Conservation (phyloP, 2,329 filamentous ascomycete genomes). For the Colletotrichum abscissum region DNA sequence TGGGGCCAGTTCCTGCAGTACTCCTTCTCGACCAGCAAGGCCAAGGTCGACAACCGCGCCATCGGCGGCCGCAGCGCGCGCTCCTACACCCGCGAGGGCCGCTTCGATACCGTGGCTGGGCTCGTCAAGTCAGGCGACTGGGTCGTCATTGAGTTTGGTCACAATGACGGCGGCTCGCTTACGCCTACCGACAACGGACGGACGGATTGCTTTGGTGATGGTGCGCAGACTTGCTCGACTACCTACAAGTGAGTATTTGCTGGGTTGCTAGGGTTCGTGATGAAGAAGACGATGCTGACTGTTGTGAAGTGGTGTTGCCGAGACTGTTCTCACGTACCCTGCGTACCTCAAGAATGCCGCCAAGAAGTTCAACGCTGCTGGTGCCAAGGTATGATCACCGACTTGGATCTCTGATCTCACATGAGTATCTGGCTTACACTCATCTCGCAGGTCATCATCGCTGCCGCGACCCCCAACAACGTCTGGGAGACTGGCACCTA, state of each 20-base stretch:
- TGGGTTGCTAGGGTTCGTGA: neutral
- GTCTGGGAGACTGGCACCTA: conserved; percentile 69
- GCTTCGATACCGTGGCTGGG: conserved; percentile 68
- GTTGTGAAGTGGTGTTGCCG: conserved; percentile 49
- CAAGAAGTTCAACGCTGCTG: conserved; percentile 63
- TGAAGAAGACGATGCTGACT: conserved; percentile 20
- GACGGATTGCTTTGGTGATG: conserved; percentile 67
- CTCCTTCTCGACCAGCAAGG: conserved; percentile 50
- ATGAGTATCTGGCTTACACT: neutral
- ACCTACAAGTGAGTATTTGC: conserved; percentile 53
- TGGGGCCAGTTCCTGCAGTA: conserved; percentile 72
- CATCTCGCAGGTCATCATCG: conserved; percentile 57
- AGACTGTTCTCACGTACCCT: conserved; percentile 71
- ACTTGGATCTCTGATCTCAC: neutral
- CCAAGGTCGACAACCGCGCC: conserved; percentile 68
- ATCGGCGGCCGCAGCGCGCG: conserved; percentile 74
- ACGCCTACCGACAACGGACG: conserved; percentile 68
- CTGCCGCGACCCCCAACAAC: conserved; percentile 67
- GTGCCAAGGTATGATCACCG: conserved; percentile 57
- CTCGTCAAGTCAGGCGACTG: conserved; percentile 68
- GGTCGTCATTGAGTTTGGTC: conserved; percentile 78
- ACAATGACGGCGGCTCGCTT: conserved; percentile 75
- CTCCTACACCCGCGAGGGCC: conserved; percentile 74
- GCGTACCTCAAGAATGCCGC: conserved; percentile 70
- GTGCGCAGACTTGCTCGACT: conserved; percentile 63